Percentiles rank a stretch among this genome's conserved stretches.
These are phyloP conservation scores for Aureobasidium sp. DNA, from an alignment of 2,329 filamentous ascomycete species.

Conservation along the genomic window DNA sequence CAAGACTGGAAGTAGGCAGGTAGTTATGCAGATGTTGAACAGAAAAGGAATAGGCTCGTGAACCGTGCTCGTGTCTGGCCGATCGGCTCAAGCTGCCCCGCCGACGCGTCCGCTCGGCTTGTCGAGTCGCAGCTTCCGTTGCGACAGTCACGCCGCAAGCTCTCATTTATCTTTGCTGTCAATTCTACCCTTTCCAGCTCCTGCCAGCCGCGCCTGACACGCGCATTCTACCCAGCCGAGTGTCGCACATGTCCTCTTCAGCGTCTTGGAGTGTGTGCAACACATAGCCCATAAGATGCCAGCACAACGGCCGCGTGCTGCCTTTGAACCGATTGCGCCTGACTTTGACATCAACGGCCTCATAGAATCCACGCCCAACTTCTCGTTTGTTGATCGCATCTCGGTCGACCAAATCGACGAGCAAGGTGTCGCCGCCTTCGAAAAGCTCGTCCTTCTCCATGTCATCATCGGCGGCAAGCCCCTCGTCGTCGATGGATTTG, in stretches of 20 bases:
- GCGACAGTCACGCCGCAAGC: neutral
- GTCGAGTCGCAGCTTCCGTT: slow-evolving; percentile 10
- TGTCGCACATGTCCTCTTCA: neutral
- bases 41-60: neutral
- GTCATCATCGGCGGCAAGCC: slow-evolving; percentile 82
- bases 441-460: slow-evolving; percentile 75
- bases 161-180: neutral
- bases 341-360: slow-evolving; percentile 70
- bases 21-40: neutral
- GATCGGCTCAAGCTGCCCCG: neutral
- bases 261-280: neutral
- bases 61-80: neutral
- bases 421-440: slow-evolving; percentile 71
- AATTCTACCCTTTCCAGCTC: neutral
- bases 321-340: slow-evolving; percentile 86
- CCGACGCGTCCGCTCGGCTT: neutral
- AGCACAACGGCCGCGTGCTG: slow-evolving; percentile 69
- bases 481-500: slow-evolving; percentile 84
- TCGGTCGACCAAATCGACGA: slow-evolving; percentile 69
- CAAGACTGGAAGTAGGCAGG: neutral
- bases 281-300: slow-evolving; percentile 53
- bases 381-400: slow-evolving; percentile 78
- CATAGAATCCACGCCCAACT: slow-evolving; percentile 73
- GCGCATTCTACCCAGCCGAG: neutral
- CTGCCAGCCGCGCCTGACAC: neutral